Evolutionary conservation across 805 yeast species (phyloP), one percentile per base, ranked within the genome.

Genomic region (Zygosaccharomyces kombuchaensis): DNA sequence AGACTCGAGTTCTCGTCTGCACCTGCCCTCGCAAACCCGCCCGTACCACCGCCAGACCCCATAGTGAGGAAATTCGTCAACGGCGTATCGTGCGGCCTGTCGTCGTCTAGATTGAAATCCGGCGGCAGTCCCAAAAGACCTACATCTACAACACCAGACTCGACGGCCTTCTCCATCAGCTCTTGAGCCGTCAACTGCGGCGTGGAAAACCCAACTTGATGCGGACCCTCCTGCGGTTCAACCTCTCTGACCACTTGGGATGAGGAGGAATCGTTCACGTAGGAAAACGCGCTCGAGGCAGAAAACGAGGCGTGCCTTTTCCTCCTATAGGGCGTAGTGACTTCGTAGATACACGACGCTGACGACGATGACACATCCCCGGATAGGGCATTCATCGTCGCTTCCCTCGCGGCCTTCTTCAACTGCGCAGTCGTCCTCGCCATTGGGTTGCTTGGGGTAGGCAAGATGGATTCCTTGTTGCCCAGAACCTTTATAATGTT

Each of bases 181-280:
- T 76, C 78, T 14, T 69, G 67, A 1, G 84, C 81, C 9, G 72
- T 57, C 36, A 80, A 57, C 62, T 87, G 95, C 2, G 96, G 96
- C 1, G 95, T 84, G 1, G 95, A 79, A 59, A 85, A 87, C 2
- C 82, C 86, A 21, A 84, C 89, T 56, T 84, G 88, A 36, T 74
- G 75, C 1, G 90, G 89, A 1, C 60, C 47, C 45, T 58, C 65
- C n/a, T 53, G 45, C 32, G 55, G 42, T 36, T 52, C 55, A n/a
- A 51, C 16, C 22, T 54, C 58, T 21, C 37, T 46, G 22, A 43
- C 40, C 30, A 54, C 54, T 14, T 51, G 46, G 7, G 43, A 46
- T 13, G 47, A 50, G 10, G 48, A 46, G 12, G 47, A 50, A 13
- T 42, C 44, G 14, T 45, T 36, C 29, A 59, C 60, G 38, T 71